Base-by-base conservation (phyloP, 192 early-diverging fungal species). In the Rhizophlyctis rosea region DNA sequence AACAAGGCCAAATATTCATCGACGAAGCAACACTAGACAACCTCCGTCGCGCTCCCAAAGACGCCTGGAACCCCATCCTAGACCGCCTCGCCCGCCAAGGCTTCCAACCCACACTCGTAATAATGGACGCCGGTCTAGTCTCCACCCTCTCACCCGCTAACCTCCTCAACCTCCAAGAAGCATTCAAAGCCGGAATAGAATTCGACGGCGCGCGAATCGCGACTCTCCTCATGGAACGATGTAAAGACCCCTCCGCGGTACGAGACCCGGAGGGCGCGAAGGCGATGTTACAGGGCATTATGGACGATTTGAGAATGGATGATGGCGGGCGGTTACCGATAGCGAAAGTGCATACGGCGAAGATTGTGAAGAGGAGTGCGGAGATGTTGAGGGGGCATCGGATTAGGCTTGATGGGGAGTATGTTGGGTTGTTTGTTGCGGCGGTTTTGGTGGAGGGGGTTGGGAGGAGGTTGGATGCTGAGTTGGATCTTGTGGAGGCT, bases 361-460 rank as follows among this genome's bases (percentile, higher is more conserved):
- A 90, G 64, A 75, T 98, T 23, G 74, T 98, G 23, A 47, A 67
- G 11, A 79, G 80, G 1, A 91, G 93, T 0, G 86, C 93, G 80
- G 57, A 74, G 21, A 88, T 91, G 80, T 91, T 96, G 2, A 77
- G 94, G 27, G 70, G 76, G 2, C 92, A 98, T 69, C 91, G 90
- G 57, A 94, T 98, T 0, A 82, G 86, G 39, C 74, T 98, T 51
- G 96, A 95, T 67, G 91, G 93, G 0, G 94, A 95, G 61, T 98
- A 95, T 78, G 86, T 90, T 5, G 93, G 93, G 71, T 85, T 96
- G 11, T 84, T 90, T 21, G 87, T 98, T 39, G 86, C 89, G 5
- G 88, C 92, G 52, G 82, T 96, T 72, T 79, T 98, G 57, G 73
- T 95, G 1, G 96, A 98, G 71, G 96, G 96, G 0, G 91, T 98